Base-by-base conservation (phyloP, 768 basidiomycete species). In the Kwoniella dendrophila region DNA sequence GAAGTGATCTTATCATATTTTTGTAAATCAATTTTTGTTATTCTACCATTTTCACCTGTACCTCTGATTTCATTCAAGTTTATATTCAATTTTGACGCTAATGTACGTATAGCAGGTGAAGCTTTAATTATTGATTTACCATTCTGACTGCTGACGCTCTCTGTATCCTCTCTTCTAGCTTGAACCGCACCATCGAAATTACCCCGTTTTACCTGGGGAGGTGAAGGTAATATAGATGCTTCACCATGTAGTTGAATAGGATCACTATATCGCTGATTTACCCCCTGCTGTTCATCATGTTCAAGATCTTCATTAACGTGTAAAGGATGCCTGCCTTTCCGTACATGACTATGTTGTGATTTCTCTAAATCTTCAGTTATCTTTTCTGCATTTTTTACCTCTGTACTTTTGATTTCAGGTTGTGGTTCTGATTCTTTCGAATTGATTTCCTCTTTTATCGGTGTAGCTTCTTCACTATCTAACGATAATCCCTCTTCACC, bases 71-170 rank as follows among this genome's bases (percentile, higher is more conserved):
- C 18, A 10, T 32, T 30, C 26, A 76, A 48, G 30, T 69, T 62
- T 0, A 76, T 59, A 38, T 63, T 67, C 6, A 76, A 41, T 45
- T 54, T 66, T 4, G 53, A 55, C n/a, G 74, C 74, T 4, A 73
- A 56, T 2, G 68, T 73, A 11, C 74, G 52, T 10, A 76, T 67
- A 0, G 74, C 72, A 36, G 74, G 74, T 20, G 70, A 72, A 16
- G 74, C 65, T 45, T 62, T 61, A 26, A 69, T 59, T 1, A 64
- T 63, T 33, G 14, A 41, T 51, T 40, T 58, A 6, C n/a, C 16
- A 26, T 22, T 48, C 3, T 38, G 12, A 8, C 51, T 32, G 1
- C 29, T 32, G 16, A 22, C 8, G 12, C 30, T 34, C 24, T 11
- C 22, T 11, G 33, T 18, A 20, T 32, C 24, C 24, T 27, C 36